A percentile compares a stretch with the other conserved stretches of the same genome.
Conservation (phyloP, 2,329 filamentous ascomycete genomes). For the Periconia sp. region DNA sequence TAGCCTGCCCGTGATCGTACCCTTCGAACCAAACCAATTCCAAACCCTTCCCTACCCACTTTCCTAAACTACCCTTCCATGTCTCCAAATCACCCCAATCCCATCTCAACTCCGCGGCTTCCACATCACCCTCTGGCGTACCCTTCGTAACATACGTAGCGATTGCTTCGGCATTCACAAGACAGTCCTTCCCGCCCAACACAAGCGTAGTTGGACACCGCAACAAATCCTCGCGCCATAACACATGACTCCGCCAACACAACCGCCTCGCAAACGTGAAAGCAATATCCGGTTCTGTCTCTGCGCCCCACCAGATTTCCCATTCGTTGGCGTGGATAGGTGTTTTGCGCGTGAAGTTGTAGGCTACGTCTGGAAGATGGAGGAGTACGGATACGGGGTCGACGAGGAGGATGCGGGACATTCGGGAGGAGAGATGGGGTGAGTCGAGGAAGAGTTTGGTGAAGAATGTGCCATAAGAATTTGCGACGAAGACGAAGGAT, state of each 20-base stretch:
- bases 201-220: slow-evolving; percentile 55
- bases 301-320: slow-evolving; percentile 68
- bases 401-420: slow-evolving; percentile 53
- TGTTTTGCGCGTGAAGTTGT: slow-evolving; percentile 56
- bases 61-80: slow-evolving; percentile 26
- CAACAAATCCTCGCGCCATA: slow-evolving; percentile 65
- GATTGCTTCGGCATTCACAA: slow-evolving; percentile 61
- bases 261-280: slow-evolving; percentile 64
- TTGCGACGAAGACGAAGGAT: slow-evolving; percentile 59
- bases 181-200: slow-evolving; percentile 60
- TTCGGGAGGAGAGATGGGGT: slow-evolving; percentile 43
- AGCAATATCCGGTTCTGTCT: slow-evolving; percentile 65
- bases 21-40: slow-evolving; percentile 60
- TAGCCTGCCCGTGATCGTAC: slow-evolving; percentile 62
- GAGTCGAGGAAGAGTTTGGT: slow-evolving; percentile 60
- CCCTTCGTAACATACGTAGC: slow-evolving; percentile 53
- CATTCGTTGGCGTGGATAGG: slow-evolving; percentile 58
- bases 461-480: slow-evolving; percentile 62
- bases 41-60: slow-evolving; percentile 46
- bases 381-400: slow-evolving; percentile 66
- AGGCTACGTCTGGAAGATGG: slow-evolving; percentile 67
- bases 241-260: slow-evolving; percentile 68
- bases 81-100: slow-evolving; percentile 8
- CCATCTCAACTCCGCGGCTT: slow-evolving; percentile 1
- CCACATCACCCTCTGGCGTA: not conserved